These are phyloP conservation scores for Mollisia scopiformis DNA, from an alignment of 2,329 filamentous ascomycete genomes.

Conservation along the genomic window DNA sequence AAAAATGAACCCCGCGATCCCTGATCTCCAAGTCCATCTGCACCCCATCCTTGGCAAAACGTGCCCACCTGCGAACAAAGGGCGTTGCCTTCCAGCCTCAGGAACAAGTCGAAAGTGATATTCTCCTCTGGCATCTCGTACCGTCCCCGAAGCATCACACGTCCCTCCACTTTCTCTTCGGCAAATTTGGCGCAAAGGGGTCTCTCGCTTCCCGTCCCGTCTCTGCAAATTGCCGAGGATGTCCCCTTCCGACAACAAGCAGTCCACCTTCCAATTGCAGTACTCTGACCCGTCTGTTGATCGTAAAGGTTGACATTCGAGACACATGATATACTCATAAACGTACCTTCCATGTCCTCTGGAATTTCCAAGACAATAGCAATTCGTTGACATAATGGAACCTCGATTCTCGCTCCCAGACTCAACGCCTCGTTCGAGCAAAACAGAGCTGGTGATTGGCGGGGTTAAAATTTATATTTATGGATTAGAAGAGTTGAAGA, in stretches of 20 bases:
- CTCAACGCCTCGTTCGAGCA: slow-evolving; percentile 21
- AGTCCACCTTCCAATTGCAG: background rate
- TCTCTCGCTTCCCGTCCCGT: background rate
- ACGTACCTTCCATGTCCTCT: background rate
- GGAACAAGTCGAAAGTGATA: too few species aligned
- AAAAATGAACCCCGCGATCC: too few species aligned
- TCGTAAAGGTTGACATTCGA: background rate
- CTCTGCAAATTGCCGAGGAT: slow-evolving; percentile 7
- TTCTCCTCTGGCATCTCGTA: too few species aligned
- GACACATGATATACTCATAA: background rate
- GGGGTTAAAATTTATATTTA: slow-evolving; percentile 24
- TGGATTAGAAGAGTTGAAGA: slow-evolving; percentile 19
- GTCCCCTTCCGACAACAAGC: background rate
- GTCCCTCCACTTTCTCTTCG: background rate
- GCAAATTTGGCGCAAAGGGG: background rate
- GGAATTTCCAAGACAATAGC: background rate
- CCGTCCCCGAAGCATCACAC: too few species aligned
- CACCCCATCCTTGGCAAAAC: too few species aligned
- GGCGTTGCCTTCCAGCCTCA: too few species aligned
- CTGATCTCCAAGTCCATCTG: too few species aligned
- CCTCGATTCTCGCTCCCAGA: slow-evolving; percentile 18
- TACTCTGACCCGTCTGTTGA: background rate
- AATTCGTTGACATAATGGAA: slow-evolving; percentile 3
- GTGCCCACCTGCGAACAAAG: too few species aligned
- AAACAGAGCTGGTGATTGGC: slow-evolving; percentile 15